phyloP scores from a whole-genome alignment of 1,284 basidiomycete genomes.

The Apiotrichum sp. region DNA sequence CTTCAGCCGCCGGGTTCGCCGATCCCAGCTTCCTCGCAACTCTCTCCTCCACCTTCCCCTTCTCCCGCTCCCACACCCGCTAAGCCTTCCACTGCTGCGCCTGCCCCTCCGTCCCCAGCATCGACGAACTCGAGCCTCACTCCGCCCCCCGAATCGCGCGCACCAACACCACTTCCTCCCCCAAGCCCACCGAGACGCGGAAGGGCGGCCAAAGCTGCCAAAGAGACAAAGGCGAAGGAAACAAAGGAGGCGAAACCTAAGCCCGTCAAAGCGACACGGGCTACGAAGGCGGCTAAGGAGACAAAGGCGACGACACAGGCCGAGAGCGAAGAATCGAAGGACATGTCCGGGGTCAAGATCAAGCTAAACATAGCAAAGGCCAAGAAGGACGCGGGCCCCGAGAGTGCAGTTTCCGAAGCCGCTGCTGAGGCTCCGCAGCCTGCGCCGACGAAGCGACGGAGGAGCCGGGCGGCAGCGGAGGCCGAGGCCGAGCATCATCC shows the following conservation, averaged over 20 bases:
- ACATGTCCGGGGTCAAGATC: constrained; percentile 9
- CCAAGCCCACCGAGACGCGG: not conserved
- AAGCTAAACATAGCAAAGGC: not conserved
- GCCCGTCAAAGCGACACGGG: not conserved
- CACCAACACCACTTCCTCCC: not conserved
- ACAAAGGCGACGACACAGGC: not conserved
- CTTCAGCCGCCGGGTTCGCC: no score
- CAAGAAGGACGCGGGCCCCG: not conserved
- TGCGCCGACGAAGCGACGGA: not conserved
- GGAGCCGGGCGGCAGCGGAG: not conserved
- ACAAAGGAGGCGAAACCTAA: not conserved
- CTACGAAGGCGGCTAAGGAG: not conserved
- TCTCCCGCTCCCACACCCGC: no score
- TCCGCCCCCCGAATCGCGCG: not conserved
- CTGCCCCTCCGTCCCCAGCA: no score
- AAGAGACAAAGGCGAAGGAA: not conserved
- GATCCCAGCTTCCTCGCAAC: no score
- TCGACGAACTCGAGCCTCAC: not conserved
- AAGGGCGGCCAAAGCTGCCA: not conserved
- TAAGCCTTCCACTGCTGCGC: no score
- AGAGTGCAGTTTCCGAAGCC: no score
- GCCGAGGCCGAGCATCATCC: not conserved
- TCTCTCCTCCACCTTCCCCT: no score
- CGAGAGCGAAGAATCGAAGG: no score
- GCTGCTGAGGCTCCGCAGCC: not conserved